These are phyloP conservation scores for Globisporangium paroecandrum DNA, from an alignment of 352 stramenopile species.

Conservation along the genomic window DNA sequence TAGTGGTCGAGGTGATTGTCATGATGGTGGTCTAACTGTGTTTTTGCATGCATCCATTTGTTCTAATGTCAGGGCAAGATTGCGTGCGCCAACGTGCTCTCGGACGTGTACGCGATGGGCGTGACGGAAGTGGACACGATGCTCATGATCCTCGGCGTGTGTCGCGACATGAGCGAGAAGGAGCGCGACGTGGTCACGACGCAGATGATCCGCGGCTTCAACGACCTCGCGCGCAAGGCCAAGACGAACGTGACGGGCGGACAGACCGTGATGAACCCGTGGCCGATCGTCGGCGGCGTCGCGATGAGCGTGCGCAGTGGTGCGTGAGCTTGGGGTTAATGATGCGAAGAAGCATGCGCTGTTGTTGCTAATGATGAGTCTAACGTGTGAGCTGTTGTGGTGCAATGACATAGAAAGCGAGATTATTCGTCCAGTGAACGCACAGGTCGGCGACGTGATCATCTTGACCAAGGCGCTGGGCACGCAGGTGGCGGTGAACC, in stretches of 20 bases:
- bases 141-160: constrained; percentile 93
- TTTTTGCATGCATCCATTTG: not conserved
- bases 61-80: constrained; percentile 78
- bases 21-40: not conserved
- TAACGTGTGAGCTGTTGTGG: not conserved
- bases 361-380: not conserved
- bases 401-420: constrained; percentile 42
- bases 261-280: constrained; percentile 96
- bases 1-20: not conserved
- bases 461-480: constrained; percentile 94
- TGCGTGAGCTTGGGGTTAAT: constrained; percentile 13
- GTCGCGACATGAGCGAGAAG: constrained; percentile 88
- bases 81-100: constrained; percentile 93
- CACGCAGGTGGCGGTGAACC: constrained; percentile 92
- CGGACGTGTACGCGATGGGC: constrained; percentile 93
- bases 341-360: not conserved
- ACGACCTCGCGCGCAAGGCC: constrained; percentile 82
- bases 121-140: constrained; percentile 94
- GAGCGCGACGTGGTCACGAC: constrained; percentile 91
- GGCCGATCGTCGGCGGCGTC: constrained; percentile 93
- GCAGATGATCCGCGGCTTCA: constrained; percentile 94
- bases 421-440: constrained; percentile 90
- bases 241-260: constrained; percentile 91
- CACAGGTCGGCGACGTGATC: constrained; percentile 86
- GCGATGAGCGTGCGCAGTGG: constrained; percentile 85